Percentiles rank a stretch among this genome's conserved stretches.
Evolutionary conservation across 208 protist species (phyloP).

Genomic region (Leishmania braziliensis): DNA sequence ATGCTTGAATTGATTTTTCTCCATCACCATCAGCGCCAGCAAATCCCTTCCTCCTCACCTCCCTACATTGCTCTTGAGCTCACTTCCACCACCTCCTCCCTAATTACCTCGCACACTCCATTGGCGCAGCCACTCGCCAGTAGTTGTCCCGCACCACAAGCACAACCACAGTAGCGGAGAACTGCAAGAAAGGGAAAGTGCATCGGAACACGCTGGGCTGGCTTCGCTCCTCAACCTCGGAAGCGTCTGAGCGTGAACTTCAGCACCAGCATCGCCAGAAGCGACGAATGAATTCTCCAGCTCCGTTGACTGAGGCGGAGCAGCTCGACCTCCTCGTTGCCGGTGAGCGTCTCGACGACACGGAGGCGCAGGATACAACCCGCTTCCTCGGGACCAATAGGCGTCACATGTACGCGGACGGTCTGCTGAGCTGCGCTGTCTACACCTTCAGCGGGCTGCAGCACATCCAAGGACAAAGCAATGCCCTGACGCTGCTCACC

Average conservation of each 20-base stretch:
- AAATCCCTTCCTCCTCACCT: background rate
- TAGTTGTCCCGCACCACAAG: too few relatives aligned
- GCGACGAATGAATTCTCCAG: background rate
- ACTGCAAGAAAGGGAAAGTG: background rate
- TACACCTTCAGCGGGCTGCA: constrained; percentile 75
- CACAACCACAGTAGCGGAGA: background rate
- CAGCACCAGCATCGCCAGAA: constrained; percentile 1
- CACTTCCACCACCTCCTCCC: background rate
- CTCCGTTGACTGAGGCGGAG: constrained; percentile 25
- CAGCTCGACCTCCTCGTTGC: constrained; percentile 58
- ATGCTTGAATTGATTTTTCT: background rate
- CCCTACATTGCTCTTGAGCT: background rate
- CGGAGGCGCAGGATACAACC: constrained; percentile 19
- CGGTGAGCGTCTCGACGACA: constrained; percentile 42
- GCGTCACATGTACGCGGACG: constrained; percentile 66
- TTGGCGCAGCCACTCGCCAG: background rate
- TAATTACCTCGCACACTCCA: background rate
- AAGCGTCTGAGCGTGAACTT: background rate
- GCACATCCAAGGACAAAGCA: constrained; percentile 79
- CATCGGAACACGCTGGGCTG: constrained; percentile 5
- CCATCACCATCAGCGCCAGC: background rate
- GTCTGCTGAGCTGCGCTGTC: constrained; percentile 38
- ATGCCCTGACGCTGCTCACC: constrained; percentile 61
- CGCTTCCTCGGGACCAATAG: constrained; percentile 54
- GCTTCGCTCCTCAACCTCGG: constrained; percentile 8